These are phyloP conservation scores for Aspergillus novofumigatus DNA, from an alignment of 2,329 filamentous ascomycete genomes.

Conservation along the genomic window DNA sequence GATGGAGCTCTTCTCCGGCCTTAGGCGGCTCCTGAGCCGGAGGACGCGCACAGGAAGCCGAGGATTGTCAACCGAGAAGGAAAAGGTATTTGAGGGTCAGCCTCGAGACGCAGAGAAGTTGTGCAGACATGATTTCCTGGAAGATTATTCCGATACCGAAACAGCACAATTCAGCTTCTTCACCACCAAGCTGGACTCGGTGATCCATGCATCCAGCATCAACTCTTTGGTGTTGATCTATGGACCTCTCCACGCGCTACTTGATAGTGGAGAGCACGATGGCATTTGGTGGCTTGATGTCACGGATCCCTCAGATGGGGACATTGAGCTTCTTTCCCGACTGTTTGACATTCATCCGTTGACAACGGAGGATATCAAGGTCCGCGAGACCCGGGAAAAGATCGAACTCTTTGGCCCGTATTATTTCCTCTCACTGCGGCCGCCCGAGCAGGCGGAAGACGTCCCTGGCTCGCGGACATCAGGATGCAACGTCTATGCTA, in stretches of 20 bases:
- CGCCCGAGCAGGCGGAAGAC: constrained; percentile 74
- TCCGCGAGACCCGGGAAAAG: constrained; percentile 90
- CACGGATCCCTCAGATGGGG: constrained; percentile 78
- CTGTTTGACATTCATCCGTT: constrained; percentile 92
- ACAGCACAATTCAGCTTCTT: constrained; percentile 87
- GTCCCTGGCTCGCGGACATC: constrained; percentile 74
- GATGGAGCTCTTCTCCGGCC: neutral
- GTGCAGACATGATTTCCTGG: neutral
- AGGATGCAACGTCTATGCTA: constrained; percentile 86
- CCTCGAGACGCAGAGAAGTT: neutral
- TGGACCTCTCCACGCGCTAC: constrained; percentile 67
- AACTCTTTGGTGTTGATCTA: constrained; percentile 78
- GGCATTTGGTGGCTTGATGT: constrained; percentile 98
- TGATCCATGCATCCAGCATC: constrained; percentile 78
- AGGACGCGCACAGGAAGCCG: neutral
- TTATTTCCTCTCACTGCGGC: constrained; percentile 92
- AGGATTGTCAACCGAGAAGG: neutral
- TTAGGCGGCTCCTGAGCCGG: neutral
- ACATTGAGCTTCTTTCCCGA: constrained; percentile 81
- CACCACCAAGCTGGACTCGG: constrained; percentile 83
- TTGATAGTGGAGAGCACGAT: constrained; percentile 47
- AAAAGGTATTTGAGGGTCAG: neutral
- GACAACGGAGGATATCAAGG: constrained; percentile 89
- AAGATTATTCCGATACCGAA: constrained; percentile 24
- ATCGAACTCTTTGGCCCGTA: constrained; percentile 96